A percentile compares a stretch with the other conserved stretches of the same genome.
Conservation (phyloP, 441 rosid genomes). For the Eutrema salsugineum region DNA sequence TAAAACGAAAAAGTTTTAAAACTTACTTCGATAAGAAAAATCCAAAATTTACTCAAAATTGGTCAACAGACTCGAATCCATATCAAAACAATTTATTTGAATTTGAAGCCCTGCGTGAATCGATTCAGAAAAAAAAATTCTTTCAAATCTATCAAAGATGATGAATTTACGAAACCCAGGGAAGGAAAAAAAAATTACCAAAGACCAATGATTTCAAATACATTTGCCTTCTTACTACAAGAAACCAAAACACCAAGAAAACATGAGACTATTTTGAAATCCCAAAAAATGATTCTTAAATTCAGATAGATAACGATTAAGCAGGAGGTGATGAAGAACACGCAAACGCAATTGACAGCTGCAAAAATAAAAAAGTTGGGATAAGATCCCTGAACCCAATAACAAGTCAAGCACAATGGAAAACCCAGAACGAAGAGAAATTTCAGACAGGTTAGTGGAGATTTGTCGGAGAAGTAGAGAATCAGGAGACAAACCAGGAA, state of each 20-base stretch:
- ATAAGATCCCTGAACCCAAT: slow-evolving; percentile 20
- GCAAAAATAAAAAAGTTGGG: not conserved
- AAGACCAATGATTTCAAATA: not conserved
- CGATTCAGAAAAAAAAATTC: not conserved
- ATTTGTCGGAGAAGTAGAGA: slow-evolving; percentile 15
- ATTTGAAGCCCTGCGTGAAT: not conserved
- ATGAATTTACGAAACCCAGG: slow-evolving; percentile 23
- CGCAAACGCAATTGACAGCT: slow-evolving; percentile 28
- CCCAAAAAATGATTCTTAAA: slow-evolving; percentile 11
- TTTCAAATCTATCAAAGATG: not conserved
- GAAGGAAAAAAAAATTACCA: not conserved
- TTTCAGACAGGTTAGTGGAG: slow-evolving; percentile 6
- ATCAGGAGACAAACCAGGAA: slow-evolving; percentile 35
- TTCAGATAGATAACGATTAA: not conserved
- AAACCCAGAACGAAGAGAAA: slow-evolving; percentile 6
- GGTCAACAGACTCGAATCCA: slow-evolving; percentile 17
- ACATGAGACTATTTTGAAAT: not conserved
- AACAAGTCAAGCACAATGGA: slow-evolving; percentile 26
- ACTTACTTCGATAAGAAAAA: not conserved
- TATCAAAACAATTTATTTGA: not conserved
- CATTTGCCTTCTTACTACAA: slow-evolving; percentile 10
- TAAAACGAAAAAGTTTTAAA: not conserved
- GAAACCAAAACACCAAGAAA: not conserved
- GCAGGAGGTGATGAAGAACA: slow-evolving; percentile 7
- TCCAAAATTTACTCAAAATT: slow-evolving; percentile 2